Evolutionary conservation across 2,329 filamentous ascomycete genomes (phyloP).

Genomic region (Triangularia verruculosa): DNA sequence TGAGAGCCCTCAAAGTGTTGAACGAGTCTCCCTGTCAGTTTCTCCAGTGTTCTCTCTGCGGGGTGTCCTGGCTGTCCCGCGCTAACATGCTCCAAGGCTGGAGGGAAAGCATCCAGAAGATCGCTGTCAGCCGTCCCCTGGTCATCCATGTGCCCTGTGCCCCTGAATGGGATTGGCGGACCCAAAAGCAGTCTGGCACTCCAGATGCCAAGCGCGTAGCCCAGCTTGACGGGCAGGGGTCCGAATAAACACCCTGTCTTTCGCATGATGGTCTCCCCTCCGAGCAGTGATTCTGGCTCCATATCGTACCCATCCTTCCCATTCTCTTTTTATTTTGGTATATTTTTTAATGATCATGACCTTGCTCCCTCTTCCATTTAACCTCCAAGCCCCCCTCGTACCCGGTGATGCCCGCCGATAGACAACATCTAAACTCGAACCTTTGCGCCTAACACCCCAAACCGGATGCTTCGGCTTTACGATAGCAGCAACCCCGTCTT

Average conservation of each 20-base stretch:
- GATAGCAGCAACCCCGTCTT: slow-evolving; percentile 13
- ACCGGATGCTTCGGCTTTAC: slow-evolving; percentile 28
- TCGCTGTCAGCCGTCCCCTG: background rate
- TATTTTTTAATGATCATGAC: slow-evolving; percentile 19
- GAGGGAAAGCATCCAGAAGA: background rate
- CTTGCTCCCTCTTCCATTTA: slow-evolving; percentile 1
- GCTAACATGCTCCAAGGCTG: background rate
- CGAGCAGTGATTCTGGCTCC: slow-evolving; percentile 17
- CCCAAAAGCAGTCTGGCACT: background rate
- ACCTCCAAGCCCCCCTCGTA: slow-evolving; percentile 5
- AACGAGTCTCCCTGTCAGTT: background rate
- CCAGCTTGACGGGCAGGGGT: slow-evolving; percentile 6
- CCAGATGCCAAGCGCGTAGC: background rate
- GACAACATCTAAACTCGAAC: slow-evolving; percentile 12
- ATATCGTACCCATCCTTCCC: slow-evolving; percentile 11
- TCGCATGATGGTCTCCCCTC: slow-evolving; percentile 10
- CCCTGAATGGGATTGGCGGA: slow-evolving; percentile 3
- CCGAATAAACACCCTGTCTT: slow-evolving; percentile 12
- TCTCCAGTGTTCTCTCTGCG: background rate
- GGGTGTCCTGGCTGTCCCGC: background rate
- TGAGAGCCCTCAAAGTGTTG: background rate
- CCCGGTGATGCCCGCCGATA: slow-evolving; percentile 23
- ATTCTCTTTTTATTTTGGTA: slow-evolving; percentile 12
- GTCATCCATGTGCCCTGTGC: background rate
- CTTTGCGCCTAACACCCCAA: background rate